Percentiles rank a stretch among this genome's conserved stretches.
Conservation (phyloP, 805 yeast species). For the Wickerhamia fluorescens region DNA sequence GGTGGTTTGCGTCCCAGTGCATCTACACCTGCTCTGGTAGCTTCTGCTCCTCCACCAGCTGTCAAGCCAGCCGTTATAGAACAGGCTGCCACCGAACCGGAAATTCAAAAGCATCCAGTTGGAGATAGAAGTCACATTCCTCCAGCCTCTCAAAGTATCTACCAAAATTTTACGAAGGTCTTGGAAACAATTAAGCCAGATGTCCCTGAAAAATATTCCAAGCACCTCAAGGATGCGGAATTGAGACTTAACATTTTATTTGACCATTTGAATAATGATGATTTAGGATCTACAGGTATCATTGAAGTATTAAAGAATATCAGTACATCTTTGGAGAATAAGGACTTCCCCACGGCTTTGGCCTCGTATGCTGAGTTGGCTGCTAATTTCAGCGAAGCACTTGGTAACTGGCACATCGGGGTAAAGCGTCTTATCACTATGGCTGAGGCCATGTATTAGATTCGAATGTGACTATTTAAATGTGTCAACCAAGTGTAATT, state of each 20-base stretch:
- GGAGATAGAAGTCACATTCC: conserved; percentile 71
- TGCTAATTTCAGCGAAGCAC: conserved; percentile 59
- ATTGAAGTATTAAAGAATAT: conserved; percentile 47
- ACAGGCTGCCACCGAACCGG: conserved; percentile 16
- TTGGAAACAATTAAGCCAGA: conserved; percentile 60
- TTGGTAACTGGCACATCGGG: conserved; percentile 91
- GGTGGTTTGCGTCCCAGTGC: no score
- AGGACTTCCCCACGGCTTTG: conserved; percentile 56
- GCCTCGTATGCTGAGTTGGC: conserved; percentile 51
- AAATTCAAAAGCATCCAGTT: conserved; percentile 35
- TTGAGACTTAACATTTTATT: conserved; percentile 71
- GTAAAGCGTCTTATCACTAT: conserved; percentile 81
- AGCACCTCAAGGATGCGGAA: conserved; percentile 74
- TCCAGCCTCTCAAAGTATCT: conserved; percentile 50
- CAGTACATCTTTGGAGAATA: conserved; percentile 41
- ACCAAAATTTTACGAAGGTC: conserved; percentile 45
- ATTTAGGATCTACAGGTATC: conserved; percentile 52
- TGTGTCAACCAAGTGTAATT: no score
- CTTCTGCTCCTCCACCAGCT: conserved; percentile 8
- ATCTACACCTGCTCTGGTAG: conserved; percentile 8
- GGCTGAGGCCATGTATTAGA: conserved; percentile 34
- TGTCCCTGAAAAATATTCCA: conserved; percentile 66
- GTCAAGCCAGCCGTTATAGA: conserved; percentile 17
- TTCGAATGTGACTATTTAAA: no score
- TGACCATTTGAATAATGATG: conserved; percentile 71